Conservation (phyloP, 768 basidiomycete genomes). For the Mycena maculata region DNA sequence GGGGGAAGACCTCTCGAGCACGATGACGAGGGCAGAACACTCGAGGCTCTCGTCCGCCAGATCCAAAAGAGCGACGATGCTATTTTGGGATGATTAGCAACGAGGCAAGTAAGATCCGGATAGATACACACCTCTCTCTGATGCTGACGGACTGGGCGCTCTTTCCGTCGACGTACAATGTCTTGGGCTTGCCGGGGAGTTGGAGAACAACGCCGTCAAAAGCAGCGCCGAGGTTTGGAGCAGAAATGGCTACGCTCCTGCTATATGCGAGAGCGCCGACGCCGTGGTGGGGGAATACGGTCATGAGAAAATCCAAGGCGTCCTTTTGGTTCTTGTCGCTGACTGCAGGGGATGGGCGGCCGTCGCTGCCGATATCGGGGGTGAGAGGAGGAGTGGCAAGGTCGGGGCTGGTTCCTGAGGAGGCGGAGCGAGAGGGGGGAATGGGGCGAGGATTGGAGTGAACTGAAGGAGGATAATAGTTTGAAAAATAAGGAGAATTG, state of each 20-base stretch:
- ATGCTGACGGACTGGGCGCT: conserved; percentile 82
- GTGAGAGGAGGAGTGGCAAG: conserved; percentile 78
- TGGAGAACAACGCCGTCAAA: conserved; percentile 87
- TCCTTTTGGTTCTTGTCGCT: conserved; percentile 62
- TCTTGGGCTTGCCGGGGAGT: conserved; percentile 75
- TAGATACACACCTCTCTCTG: conserved; percentile 75
- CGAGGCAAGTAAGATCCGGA: conserved; percentile 10
- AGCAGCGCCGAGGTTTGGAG: conserved; percentile 71
- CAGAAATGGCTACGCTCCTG: conserved; percentile 78
- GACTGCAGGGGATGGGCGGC: conserved; percentile 51
- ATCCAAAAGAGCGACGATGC: conserved; percentile 88
- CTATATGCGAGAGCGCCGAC: conserved; percentile 76
- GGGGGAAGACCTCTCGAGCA: conserved; percentile 77
- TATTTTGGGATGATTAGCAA: conserved; percentile 43
- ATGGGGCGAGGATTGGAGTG: conserved; percentile 39
- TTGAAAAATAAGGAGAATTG: conserved; percentile 36
- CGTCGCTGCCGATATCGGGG: conserved; percentile 72
- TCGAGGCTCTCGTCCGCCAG: conserved; percentile 86
- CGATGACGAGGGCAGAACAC: conserved; percentile 84
- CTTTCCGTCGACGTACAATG: conserved; percentile 88
- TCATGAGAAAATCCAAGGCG: conserved; percentile 82
- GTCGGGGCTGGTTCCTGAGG: conserved; percentile 51
- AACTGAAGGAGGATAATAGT: conserved; percentile 34
- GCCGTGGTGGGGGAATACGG: conserved; percentile 81
- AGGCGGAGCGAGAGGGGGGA: conserved; percentile 57